These are phyloP conservation scores for Hygrophoropsis aurantiaca DNA, from an alignment of 768 basidiomycete genomes.

Conservation along the genomic window DNA sequence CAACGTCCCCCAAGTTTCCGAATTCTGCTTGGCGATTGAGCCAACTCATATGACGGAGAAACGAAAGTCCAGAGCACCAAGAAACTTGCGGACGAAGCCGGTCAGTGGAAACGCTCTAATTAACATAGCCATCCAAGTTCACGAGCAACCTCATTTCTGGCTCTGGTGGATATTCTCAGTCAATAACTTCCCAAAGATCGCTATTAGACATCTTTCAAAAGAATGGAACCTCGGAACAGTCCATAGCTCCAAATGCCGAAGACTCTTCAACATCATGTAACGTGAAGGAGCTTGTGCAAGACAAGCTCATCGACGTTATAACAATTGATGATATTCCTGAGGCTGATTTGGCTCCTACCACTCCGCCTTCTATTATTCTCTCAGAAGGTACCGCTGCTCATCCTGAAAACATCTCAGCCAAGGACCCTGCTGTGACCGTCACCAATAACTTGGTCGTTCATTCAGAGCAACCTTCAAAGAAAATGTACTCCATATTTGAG, in stretches of 20 bases:
- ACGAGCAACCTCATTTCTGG: slow-evolving; percentile 5
- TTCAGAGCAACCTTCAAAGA: slow-evolving; percentile 12
- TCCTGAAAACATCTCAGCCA: too few species aligned
- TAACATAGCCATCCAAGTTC: too few species aligned
- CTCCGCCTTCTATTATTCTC: too few species aligned
- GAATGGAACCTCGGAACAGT: slow-evolving; percentile 3
- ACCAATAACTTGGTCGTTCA: too few species aligned
- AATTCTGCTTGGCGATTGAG: too few species aligned
- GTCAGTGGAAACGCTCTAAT: slow-evolving; percentile 10
- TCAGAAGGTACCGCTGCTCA: too few species aligned
- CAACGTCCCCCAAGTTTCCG: not conserved
- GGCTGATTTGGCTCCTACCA: too few species aligned
- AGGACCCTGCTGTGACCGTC: too few species aligned
- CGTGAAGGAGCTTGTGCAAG: not conserved
- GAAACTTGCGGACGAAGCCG: slow-evolving; percentile 10
- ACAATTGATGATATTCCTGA: slow-evolving; percentile 2
- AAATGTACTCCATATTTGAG: slow-evolving; percentile 26
- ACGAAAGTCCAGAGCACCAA: slow-evolving; percentile 17
- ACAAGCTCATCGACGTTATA: not conserved
- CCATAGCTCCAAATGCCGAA: too few species aligned
- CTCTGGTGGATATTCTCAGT: slow-evolving; percentile 2
- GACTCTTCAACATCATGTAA: not conserved
- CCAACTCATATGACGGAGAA: slow-evolving; percentile 31
- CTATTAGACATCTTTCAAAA: slow-evolving; percentile 19
- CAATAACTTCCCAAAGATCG: slow-evolving; percentile 22